Conservation (phyloP, 2,329 filamentous ascomycete genomes). For the Nectriaceae sp. region DNA sequence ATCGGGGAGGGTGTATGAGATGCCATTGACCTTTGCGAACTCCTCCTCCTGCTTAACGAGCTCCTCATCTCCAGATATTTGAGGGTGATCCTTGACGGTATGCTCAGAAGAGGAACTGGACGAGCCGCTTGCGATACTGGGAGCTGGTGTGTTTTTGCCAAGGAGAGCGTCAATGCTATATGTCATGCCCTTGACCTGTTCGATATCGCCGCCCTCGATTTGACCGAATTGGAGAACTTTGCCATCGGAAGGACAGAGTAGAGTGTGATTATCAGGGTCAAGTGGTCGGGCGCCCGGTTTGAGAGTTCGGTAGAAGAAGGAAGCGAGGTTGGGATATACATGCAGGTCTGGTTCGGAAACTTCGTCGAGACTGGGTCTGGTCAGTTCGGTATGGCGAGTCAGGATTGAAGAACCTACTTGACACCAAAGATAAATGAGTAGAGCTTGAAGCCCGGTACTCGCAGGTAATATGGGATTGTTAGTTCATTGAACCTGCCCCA, state of each 20-base stretch:
- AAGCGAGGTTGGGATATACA: constrained; percentile 86
- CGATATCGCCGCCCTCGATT: constrained; percentile 91
- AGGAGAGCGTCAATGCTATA: constrained; percentile 94
- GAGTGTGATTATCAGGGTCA: constrained; percentile 75
- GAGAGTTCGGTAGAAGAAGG: constrained; percentile 95
- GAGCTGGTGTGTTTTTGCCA: constrained; percentile 62
- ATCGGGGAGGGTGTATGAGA: constrained; percentile 88
- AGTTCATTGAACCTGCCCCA: constrained; percentile 94
- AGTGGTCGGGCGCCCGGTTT: constrained; percentile 87
- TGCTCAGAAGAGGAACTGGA: constrained; percentile 24
- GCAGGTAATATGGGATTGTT: constrained; percentile 82
- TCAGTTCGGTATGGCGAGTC: constrained; percentile 20
- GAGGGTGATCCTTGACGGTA: constrained; percentile 25
- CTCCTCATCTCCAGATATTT: constrained; percentile 56
- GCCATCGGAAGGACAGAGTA: constrained; percentile 89
- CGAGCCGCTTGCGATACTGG: constrained; percentile 50
- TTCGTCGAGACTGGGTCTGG: constrained; percentile 68
- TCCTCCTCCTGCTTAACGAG: constrained; percentile 82
- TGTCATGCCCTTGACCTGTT: constrained; percentile 98
- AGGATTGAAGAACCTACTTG: constrained; percentile 47
- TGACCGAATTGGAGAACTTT: constrained; percentile 88
- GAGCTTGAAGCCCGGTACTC: constrained; percentile 86
- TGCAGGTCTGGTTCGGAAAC: constrained; percentile 86
- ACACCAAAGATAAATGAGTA: constrained; percentile 94
- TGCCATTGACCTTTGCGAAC: constrained; percentile 92